phyloP scores from a whole-genome alignment of 2,329 filamentous ascomycete species.

The Hypoxylon sp. region DNA sequence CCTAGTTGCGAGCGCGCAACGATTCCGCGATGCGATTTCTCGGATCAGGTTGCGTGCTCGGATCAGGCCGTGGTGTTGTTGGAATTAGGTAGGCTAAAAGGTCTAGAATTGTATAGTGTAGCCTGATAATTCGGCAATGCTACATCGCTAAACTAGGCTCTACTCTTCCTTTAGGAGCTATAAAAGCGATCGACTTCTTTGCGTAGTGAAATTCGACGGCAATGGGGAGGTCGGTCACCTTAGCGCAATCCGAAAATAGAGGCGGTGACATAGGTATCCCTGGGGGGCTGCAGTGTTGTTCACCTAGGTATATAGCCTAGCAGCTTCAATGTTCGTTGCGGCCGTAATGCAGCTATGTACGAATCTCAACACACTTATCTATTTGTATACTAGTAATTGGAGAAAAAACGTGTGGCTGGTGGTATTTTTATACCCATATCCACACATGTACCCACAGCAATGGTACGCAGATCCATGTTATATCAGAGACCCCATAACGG shows the following conservation, averaged over 20 bases:
- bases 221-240: background rate
- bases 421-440: conserved; percentile 11
- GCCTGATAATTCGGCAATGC: background rate
- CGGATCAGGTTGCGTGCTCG: too few relatives aligned
- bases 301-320: background rate
- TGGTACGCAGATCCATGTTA: conserved; percentile 4
- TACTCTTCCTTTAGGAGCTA: background rate
- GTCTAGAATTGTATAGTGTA: background rate
- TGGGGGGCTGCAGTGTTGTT: background rate
- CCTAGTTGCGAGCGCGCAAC: background rate
- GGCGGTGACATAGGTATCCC: background rate
- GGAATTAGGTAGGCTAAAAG: background rate
- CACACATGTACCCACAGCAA: conserved; percentile 4
- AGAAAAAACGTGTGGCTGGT: background rate
- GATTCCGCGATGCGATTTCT: background rate
- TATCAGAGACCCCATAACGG: background rate
- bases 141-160: background rate
- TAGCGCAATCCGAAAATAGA: background rate
- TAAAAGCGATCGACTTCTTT: background rate
- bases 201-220: background rate
- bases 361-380: background rate
- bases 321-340: background rate
- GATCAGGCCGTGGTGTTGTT: background rate
- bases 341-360: background rate
- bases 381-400: conserved; percentile 2